Conservation (phyloP, 2,329 filamentous ascomycete species). For the Ophiostoma populinum region DNA sequence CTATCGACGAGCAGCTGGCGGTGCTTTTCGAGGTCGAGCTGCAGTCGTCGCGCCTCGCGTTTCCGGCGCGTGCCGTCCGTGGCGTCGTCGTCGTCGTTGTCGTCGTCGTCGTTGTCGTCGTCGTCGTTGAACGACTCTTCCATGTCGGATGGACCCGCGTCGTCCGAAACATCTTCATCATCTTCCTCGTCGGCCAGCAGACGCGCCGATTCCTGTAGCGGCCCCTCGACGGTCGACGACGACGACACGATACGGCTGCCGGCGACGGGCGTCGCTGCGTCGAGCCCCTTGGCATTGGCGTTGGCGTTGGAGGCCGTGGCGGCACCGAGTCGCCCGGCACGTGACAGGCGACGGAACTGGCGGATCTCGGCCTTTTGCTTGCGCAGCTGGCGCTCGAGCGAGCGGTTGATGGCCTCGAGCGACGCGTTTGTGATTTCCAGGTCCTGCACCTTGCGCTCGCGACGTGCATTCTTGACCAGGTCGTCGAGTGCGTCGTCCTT, state of each 20-base stretch:
- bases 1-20: slow-evolving; percentile 76
- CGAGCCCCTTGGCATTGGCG: slow-evolving; percentile 8
- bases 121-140: slow-evolving; percentile 8
- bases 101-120: not conserved
- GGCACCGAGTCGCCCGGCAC: slow-evolving; percentile 47
- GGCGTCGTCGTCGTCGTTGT: not conserved
- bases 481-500: slow-evolving; percentile 50
- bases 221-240: slow-evolving; percentile 22
- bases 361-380: slow-evolving; percentile 83
- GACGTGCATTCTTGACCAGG: slow-evolving; percentile 68
- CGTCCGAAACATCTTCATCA: slow-evolving; percentile 19
- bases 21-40: slow-evolving; percentile 73
- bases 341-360: slow-evolving; percentile 68
- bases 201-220: slow-evolving; percentile 23
- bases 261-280: slow-evolving; percentile 9
- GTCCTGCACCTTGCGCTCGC: slow-evolving; percentile 89
- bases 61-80: slow-evolving; percentile 31
- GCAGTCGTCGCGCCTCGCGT: slow-evolving; percentile 67
- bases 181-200: slow-evolving; percentile 31
- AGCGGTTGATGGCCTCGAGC: slow-evolving; percentile 84
- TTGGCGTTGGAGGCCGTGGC: no score
- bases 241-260: slow-evolving; percentile 27
- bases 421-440: slow-evolving; percentile 94
- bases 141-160: slow-evolving; percentile 17
- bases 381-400: slow-evolving; percentile 74